These are phyloP conservation scores for Sclerospora graminicola DNA, from an alignment of 352 stramenopile species.

Conservation along the genomic window DNA sequence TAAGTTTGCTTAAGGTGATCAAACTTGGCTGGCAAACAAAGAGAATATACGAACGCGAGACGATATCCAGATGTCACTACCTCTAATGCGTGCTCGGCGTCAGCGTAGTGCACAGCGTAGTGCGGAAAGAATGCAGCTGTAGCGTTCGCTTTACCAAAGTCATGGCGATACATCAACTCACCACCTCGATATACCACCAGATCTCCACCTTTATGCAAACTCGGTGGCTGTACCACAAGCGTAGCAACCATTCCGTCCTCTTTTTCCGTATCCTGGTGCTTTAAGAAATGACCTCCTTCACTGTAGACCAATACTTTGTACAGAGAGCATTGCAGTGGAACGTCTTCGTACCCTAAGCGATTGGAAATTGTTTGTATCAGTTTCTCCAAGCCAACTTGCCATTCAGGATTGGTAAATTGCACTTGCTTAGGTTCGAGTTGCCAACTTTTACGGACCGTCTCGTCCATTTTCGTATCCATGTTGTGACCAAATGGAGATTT, in stretches of 20 bases:
- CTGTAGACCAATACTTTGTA: conserved; percentile 54
- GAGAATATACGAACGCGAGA: too few species aligned
- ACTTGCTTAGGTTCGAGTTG: conserved; percentile 9
- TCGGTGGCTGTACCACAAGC: too few species aligned
- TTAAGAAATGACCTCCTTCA: conserved; percentile 30
- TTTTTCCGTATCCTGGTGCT: too few species aligned
- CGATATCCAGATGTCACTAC: too few species aligned
- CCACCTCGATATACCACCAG: conserved; percentile 11
- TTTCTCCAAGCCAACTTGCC: conserved; percentile 1
- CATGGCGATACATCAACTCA: too few species aligned
- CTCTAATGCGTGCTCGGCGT: too few species aligned
- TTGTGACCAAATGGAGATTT: conserved; percentile 23
- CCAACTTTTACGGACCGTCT: conserved; percentile 15
- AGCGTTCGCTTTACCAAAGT: too few species aligned
- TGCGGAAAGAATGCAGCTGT: too few species aligned
- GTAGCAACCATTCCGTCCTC: too few species aligned
- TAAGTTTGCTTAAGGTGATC: too few species aligned
- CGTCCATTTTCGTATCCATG: conserved; percentile 12
- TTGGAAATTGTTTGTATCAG: neutral
- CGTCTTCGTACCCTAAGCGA: conserved; percentile 8
- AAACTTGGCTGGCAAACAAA: too few species aligned
- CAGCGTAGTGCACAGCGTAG: too few species aligned
- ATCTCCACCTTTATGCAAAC: conserved; percentile 13
- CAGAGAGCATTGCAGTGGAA: conserved; percentile 9
- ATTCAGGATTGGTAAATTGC: conserved; percentile 5